Evolutionary conservation across 352 stramenopile genomes (phyloP), one percentile per base, ranked within the genome.

Genomic region (Elongisporangium senticosum): DNA sequence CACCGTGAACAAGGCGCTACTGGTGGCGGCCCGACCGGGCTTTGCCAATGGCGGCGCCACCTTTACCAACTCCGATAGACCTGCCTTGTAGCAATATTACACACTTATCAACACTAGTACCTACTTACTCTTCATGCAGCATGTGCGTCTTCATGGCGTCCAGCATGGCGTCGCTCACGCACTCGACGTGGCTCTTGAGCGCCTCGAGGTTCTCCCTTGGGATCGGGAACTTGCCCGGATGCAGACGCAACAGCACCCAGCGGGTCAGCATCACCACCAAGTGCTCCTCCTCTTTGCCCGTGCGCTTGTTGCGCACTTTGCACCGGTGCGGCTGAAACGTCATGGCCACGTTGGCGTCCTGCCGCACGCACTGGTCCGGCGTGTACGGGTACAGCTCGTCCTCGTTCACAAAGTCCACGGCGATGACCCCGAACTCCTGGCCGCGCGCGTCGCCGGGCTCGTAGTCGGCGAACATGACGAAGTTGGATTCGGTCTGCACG

Each of bases 341-440:
- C 53, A 80, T 68, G 8, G 67, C 59, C 2, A 59, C 64, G 50
- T 59, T 72, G 11, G 75, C 58, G 55, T 80, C 72, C 23, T 71
- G 49, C 6, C 65, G 69, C 2, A 80, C 63, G 22, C 61, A 72
- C 33, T 68, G 51, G 21, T 59, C 33, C 3, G 66, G 62, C 0
- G 53, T 51, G 43, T 77, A 79, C 43, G 66, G 69, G 53, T 77
- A 73, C 49, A 77, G 40, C 8, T 73, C 58, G 56, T 80, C 69
- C 28, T 69, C 33, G 49, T 77, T 64, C 53, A 77, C 66, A 21
- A 63, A 69, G 21, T 77, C 72, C n/a, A 73, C 50, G 7, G 71
- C 63, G 53, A 80, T 60, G 17, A 77, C 39, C 2, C 72, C 62
- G 7, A 52, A 55, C 19, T 33, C 56, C 28, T 65, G 33, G 22